A percentile compares a stretch with the other conserved stretches of the same genome.
phyloP scores from a whole-genome alignment of 495 filamentous ascomycete genomes.

The Hypoxylon rickii region DNA sequence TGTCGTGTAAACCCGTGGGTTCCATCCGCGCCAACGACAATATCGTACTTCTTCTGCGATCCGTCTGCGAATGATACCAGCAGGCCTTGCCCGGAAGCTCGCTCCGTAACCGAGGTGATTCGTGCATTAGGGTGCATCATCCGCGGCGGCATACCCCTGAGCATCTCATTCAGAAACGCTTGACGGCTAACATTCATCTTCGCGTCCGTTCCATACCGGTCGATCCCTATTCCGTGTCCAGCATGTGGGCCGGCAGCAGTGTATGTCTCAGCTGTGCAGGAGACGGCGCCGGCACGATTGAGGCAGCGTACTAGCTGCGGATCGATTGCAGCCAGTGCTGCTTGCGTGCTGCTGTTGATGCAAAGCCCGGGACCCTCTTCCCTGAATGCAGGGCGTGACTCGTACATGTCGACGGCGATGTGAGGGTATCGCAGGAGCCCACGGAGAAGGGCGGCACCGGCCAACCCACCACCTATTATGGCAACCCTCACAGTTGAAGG shows the following conservation, averaged over 20 bases:
- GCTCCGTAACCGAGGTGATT: conserved; percentile 29
- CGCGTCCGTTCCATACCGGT: neutral
- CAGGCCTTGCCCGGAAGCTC: conserved; percentile 18
- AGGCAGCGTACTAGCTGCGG: conserved; percentile 32
- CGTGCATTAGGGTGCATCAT: conserved; percentile 30
- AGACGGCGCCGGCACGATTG: conserved; percentile 31
- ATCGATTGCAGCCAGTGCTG: conserved; percentile 27
- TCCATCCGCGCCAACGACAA: conserved; percentile 37
- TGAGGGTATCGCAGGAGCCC: conserved; percentile 39
- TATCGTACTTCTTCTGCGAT: conserved; percentile 31
- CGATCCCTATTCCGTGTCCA: conserved; percentile 23
- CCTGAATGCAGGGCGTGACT: conserved; percentile 37
- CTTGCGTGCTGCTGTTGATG: conserved; percentile 29
- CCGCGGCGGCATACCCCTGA: conserved; percentile 25
- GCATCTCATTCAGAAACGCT: conserved; percentile 29
- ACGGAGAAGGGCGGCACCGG: conserved; percentile 33
- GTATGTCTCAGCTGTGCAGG: conserved; percentile 13
- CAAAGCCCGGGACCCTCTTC: conserved; percentile 36
- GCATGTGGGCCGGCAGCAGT: conserved; percentile 24
- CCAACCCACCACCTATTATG: conserved; percentile 44
- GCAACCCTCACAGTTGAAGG: conserved; percentile 38
- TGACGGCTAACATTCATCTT: conserved; percentile 29
- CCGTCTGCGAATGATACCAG: conserved; percentile 32
- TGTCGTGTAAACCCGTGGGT: conserved; percentile 26
- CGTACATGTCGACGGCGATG: conserved; percentile 41